These are phyloP conservation scores for Trametes cingulata DNA, from an alignment of 768 basidiomycete species.

Conservation along the genomic window DNA sequence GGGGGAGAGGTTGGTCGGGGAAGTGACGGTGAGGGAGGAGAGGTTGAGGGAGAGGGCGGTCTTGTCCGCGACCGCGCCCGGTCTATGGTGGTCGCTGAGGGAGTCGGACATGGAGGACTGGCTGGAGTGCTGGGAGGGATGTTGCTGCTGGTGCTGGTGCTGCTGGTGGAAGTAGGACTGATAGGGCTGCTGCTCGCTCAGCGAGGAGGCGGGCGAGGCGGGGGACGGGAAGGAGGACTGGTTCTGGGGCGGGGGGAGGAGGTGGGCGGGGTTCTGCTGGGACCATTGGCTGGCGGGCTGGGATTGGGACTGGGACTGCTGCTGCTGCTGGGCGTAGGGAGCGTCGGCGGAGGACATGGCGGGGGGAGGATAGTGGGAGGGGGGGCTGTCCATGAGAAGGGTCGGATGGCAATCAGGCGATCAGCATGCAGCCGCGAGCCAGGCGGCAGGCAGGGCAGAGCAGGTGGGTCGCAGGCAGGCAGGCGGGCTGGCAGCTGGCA, in stretches of 20 bases:
- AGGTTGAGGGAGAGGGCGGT: constrained; percentile 62
- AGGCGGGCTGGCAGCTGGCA: neutral
- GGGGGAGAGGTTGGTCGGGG: constrained; percentile 66
- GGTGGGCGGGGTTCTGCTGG: constrained; percentile 30
- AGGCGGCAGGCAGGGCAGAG: constrained; percentile 2
- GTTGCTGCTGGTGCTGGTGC: constrained; percentile 10
- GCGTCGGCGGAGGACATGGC: constrained; percentile 31
- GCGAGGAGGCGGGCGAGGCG: constrained; percentile 35
- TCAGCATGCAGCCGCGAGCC: constrained; percentile 23
- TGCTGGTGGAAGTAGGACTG: constrained; percentile 29
- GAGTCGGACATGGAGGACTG: constrained; percentile 28
- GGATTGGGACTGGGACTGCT: constrained; percentile 24
- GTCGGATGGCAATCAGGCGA: constrained; percentile 7
- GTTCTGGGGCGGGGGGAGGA: constrained; percentile 32
- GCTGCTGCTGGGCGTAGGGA: constrained; percentile 37
- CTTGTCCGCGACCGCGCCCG: constrained; percentile 19
- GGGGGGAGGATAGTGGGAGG: constrained; percentile 25
- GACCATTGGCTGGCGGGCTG: constrained; percentile 30
- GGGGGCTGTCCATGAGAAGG: constrained; percentile 30
- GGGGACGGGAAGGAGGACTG: constrained; percentile 37
- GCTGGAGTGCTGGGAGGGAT: constrained; percentile 23
- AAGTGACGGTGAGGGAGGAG: constrained; percentile 63
- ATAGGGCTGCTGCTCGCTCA: constrained; percentile 34
- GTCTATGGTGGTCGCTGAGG: constrained; percentile 24
- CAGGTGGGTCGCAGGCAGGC: neutral